Conservation (phyloP, 768 basidiomycete species). For the Serendipita indica region DNA sequence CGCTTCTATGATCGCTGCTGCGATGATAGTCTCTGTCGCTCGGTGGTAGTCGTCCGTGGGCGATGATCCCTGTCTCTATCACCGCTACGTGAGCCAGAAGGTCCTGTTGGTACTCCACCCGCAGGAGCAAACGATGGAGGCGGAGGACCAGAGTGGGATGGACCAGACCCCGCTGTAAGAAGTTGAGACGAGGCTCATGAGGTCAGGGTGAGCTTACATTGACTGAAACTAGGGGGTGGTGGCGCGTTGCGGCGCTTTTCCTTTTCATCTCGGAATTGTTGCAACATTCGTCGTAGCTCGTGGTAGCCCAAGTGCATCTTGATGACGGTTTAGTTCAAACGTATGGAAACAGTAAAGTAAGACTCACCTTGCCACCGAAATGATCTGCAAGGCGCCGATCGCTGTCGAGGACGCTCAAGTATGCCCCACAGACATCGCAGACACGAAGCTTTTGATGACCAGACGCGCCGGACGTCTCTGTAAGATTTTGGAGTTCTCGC, state of each 20-base stretch:
- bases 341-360: no score
- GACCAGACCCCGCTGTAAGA: neutral
- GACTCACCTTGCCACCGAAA: conserved; percentile 92
- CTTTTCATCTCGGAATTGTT: conserved; percentile 80
- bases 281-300: conserved; percentile 87
- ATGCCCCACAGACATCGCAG: conserved; percentile 99
- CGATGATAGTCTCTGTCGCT: conserved; percentile 3
- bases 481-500: conserved; percentile 90
- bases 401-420: conserved; percentile 92
- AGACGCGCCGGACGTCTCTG: conserved; percentile 95
- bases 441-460: conserved; percentile 99
- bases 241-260: conserved; percentile 58
- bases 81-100: conserved; percentile 15
- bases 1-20: neutral
- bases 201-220: neutral
- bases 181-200: neutral
- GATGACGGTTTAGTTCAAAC: no score
- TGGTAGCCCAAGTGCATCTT: conserved; percentile 99
- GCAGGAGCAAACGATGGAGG: conserved; percentile 11
- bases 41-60: neutral
- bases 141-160: conserved; percentile 16
- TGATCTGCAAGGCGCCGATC: conserved; percentile 98
- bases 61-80: conserved; percentile 16
- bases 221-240: conserved; percentile 23
- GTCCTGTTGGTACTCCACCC: conserved; percentile 12